Evolutionary conservation across 768 basidiomycete genomes (phyloP).

Genomic region (Psilocybe cyanescens): DNA sequence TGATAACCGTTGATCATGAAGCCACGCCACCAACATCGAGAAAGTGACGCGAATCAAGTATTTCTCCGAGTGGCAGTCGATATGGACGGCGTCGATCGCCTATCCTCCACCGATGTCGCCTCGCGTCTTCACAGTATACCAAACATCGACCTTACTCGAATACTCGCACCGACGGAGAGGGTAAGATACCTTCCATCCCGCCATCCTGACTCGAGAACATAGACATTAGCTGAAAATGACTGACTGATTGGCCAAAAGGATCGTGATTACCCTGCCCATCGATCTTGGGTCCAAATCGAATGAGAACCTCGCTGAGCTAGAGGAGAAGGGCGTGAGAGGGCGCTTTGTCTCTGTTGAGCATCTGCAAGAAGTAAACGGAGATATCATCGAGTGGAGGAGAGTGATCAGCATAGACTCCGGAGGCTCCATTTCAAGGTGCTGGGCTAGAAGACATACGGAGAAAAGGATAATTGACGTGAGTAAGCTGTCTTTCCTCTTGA

Average conservation of each 20-base stretch:
- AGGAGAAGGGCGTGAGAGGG: constrained; percentile 58
- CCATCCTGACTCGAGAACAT: not conserved
- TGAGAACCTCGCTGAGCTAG: constrained; percentile 50
- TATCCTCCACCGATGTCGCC: constrained; percentile 62
- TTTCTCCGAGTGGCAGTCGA: constrained; percentile 53
- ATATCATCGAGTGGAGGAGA: constrained; percentile 64
- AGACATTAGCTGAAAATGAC: not conserved
- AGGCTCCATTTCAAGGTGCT: constrained; percentile 54
- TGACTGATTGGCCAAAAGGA: constrained; percentile 19
- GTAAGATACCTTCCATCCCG: constrained; percentile 32
- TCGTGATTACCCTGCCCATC: constrained; percentile 56
- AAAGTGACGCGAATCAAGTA: constrained; percentile 55
- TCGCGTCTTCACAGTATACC: constrained; percentile 63
- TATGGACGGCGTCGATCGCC: constrained; percentile 63
- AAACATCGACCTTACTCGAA: constrained; percentile 46
- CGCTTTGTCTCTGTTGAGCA: constrained; percentile 60
- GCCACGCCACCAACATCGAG: constrained; percentile 56
- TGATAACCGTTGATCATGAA: constrained; percentile 23
- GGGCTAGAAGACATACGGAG: constrained; percentile 50
- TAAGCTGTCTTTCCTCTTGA: not conserved
- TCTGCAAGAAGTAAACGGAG: constrained; percentile 52
- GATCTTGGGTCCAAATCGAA: constrained; percentile 48
- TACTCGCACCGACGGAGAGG: constrained; percentile 44
- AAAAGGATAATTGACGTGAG: constrained; percentile 54
- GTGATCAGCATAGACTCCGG: constrained; percentile 60